A percentile compares a stretch with the other conserved stretches of the same genome.
Evolutionary conservation across 2,329 filamentous ascomycete genomes (phyloP).

Genomic region (Xylariaceae sp.): DNA sequence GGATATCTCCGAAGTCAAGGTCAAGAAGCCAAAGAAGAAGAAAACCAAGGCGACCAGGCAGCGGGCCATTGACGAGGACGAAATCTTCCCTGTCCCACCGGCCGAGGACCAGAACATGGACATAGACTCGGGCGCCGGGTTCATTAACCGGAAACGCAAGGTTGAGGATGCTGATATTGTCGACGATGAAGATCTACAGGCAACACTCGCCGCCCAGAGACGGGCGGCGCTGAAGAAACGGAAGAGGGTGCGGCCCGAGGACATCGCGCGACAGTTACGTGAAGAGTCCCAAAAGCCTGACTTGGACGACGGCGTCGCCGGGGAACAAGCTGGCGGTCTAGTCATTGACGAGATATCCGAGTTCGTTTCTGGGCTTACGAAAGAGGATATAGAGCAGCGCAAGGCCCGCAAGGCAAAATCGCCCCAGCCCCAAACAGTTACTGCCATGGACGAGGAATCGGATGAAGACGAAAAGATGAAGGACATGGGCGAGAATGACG

Average conservation of each 20-base stretch:
- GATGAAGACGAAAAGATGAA: constrained; percentile 43
- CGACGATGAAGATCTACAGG: constrained; percentile 90
- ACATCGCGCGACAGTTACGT: constrained; percentile 75
- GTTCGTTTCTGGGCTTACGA: constrained; percentile 82
- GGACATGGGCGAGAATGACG: constrained; percentile 44
- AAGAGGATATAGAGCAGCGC: constrained; percentile 50
- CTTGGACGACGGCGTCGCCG: constrained; percentile 41
- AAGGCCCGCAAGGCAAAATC: constrained; percentile 44
- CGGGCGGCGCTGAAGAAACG: constrained; percentile 83
- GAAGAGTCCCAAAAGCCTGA: constrained; percentile 53
- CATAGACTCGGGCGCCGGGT: constrained; percentile 54
- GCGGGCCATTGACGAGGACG: constrained; percentile 60
- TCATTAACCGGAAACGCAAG: constrained; percentile 55
- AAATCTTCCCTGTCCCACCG: constrained; percentile 45
- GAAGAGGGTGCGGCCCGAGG: constrained; percentile 79
- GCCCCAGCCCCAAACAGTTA: constrained; percentile 34
- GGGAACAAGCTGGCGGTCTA: constrained; percentile 51
- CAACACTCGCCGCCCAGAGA: constrained; percentile 76
- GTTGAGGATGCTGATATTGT: constrained; percentile 65
- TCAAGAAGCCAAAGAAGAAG: constrained; percentile 92
- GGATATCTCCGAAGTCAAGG: constrained; percentile 78
- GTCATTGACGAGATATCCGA: constrained; percentile 96
- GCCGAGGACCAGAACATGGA: constrained; percentile 60
- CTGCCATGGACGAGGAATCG: constrained; percentile 41
- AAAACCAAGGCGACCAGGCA: constrained; percentile 72